Base-by-base conservation (phyloP, 768 basidiomycete species). In the Clavaria fumosa region DNA sequence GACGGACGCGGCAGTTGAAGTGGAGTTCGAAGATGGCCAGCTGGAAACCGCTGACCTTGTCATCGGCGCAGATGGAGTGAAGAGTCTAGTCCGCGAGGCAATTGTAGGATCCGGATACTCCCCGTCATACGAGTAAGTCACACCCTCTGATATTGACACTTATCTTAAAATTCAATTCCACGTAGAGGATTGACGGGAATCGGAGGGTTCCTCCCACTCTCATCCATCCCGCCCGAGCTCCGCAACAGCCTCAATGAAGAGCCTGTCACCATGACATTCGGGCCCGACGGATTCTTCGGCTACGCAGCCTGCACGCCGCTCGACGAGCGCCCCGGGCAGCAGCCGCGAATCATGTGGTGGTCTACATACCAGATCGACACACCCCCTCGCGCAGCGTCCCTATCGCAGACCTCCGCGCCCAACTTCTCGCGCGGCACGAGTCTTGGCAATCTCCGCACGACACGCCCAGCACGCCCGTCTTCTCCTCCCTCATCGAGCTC, bases 301-400 rank as follows among this genome's bases (percentile, higher is more conserved):
- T 63, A 59, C 43, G 51, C 58, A 0, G 38, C 55, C 26, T 42
- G 45, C 26, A 28, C 26, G 9, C 9, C 9, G 14, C 9, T 28
- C 26, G 14, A 28, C 14, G 26, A 28, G 26, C 14, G n/a, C n/a
- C n/a, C n/a, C n/a, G n/a, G n/a, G n/a, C n/a, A n/a, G n/a, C n/a
- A n/a, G n/a, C n/a, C n/a, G n/a, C n/a, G n/a, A n/a, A n/a, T 10
- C 21, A 54, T 58, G 47, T 63, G 62, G 62, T 65, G 62, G 62
- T 57, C 61, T 2, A 60, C 59, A 21, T 63, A 61, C 41, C 56
- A 60, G 47, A 48, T 52, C 4, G 30, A 47, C 46, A 39, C 2
- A 48, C 54, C 5, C 55, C 59, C 4, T 38, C 49, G 5, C 52
- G 47, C n/a, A 47, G 50, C 17, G 45, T 50, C 19, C 47, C 50